A percentile compares a stretch with the other conserved stretches of the same genome.
Evolutionary conservation across 2,329 filamentous ascomycete species (phyloP).

Genomic region (Plectosphaerella plurivora): DNA sequence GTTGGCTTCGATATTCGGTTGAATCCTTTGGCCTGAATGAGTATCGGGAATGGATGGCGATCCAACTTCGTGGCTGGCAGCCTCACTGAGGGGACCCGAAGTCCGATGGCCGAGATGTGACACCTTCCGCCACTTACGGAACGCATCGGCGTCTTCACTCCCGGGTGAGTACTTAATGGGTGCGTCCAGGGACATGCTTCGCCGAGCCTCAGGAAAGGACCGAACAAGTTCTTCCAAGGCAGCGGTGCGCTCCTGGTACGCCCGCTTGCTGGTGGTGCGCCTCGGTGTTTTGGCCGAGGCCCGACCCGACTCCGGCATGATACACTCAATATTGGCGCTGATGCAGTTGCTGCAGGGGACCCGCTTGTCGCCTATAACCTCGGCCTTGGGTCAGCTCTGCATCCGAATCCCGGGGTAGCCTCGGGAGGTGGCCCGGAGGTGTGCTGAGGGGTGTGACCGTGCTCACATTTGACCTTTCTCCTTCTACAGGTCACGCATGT

Average conservation of each 20-base stretch:
- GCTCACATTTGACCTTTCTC: not conserved
- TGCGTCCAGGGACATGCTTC: not conserved
- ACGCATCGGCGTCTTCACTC: not conserved
- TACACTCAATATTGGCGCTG: not conserved
- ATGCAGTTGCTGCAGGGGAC: not conserved
- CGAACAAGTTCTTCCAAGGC: not conserved
- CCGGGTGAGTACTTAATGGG: not conserved
- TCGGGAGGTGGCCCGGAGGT: too few relatives aligned
- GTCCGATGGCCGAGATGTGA: not conserved
- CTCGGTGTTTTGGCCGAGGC: not conserved
- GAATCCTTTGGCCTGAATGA: too few relatives aligned
- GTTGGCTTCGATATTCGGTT: not conserved
- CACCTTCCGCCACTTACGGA: not conserved
- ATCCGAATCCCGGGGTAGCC: not conserved
- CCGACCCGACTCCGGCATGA: not conserved
- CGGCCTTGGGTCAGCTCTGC: not conserved
- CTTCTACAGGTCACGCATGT: not conserved
- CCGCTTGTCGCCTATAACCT: not conserved
- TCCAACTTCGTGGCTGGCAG: not conserved
- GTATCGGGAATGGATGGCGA: too few relatives aligned
- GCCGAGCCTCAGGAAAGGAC: not conserved
- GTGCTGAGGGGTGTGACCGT: not conserved
- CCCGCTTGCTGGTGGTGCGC: not conserved
- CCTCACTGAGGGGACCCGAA: not conserved
- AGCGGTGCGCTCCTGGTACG: not conserved